phyloP scores from a whole-genome alignment of 1,284 basidiomycete genomes.

The Athelia psychrophila region DNA sequence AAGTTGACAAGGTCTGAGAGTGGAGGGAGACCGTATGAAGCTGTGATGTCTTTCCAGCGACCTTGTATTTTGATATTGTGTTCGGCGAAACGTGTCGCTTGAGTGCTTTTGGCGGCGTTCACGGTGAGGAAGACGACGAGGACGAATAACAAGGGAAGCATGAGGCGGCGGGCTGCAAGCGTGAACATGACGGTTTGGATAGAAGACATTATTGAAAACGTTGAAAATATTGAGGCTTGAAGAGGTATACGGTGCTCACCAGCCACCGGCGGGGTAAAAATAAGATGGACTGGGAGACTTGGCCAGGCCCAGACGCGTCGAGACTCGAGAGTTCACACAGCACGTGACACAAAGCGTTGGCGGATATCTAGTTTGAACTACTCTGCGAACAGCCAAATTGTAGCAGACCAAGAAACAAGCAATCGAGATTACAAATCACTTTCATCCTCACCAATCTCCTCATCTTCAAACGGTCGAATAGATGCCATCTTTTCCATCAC shows the following conservation, averaged over 20 bases:
- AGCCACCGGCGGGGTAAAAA: no score
- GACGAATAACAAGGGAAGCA: constrained; percentile 14
- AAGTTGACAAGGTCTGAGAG: constrained; percentile 11
- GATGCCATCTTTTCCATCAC: constrained; percentile 64
- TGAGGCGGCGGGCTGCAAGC: constrained; percentile 6
- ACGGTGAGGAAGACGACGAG: constrained; percentile 16
- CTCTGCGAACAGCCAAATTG: no score
- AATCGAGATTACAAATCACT: constrained; percentile 15
- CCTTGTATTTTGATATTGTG: constrained; percentile 15
- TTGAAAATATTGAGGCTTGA: constrained; percentile 1
- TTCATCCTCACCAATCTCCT: constrained; percentile 20
- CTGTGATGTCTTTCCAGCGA: constrained; percentile 26
- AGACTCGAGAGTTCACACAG: no score
- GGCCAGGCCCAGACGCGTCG: no score
- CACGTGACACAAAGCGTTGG: no score
- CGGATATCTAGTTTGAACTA: no score
- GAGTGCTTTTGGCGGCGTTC: constrained; percentile 1
- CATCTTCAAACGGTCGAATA: constrained; percentile 43
- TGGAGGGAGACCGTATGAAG: constrained; percentile 22
- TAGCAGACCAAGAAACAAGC: no score
- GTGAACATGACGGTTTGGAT: no score
- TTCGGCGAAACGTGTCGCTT: not conserved
- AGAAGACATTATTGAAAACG: no score
- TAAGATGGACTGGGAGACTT: no score
- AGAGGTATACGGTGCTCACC: not conserved